phyloP scores from a whole-genome alignment of 306 rosid genomes.

The Corylus heterophylla region DNA sequence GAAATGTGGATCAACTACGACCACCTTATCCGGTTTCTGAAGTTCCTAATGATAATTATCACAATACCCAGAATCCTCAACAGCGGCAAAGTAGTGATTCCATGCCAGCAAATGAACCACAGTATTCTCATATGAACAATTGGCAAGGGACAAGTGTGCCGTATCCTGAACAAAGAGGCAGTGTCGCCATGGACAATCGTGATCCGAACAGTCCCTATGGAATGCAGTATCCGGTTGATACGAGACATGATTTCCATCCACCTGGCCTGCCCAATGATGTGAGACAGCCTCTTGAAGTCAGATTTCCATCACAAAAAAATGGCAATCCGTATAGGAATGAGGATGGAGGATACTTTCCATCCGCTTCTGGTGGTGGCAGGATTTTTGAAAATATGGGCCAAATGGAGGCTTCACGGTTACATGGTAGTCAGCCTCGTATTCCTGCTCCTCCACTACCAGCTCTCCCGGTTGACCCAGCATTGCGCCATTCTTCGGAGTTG shows the following conservation, averaged over 20 bases:
- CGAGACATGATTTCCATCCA: constrained; percentile 16
- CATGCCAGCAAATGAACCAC: constrained; percentile 17
- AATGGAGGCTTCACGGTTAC: constrained; percentile 46
- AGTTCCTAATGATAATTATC: constrained; percentile 2
- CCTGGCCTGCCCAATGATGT: background rate
- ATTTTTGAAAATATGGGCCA: constrained; percentile 33
- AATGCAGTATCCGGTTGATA: constrained; percentile 20
- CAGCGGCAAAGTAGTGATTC: constrained; percentile 11
- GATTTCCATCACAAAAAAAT: constrained; percentile 12
- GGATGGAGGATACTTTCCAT: constrained; percentile 32
- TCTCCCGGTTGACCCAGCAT: constrained; percentile 55
- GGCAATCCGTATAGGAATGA: constrained; percentile 18
- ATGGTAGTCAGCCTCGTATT: constrained; percentile 66
- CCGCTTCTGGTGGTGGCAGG: constrained; percentile 31
- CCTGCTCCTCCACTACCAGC: constrained; percentile 83
- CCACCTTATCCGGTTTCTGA: background rate
- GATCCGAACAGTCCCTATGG: constrained; percentile 29
- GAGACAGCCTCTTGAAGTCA: constrained; percentile 6
- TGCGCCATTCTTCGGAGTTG: constrained; percentile 28
- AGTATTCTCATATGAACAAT: constrained; percentile 13
- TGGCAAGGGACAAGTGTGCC: constrained; percentile 23
- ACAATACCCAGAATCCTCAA: constrained; percentile 6
- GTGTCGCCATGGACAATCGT: background rate
- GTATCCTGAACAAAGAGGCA: constrained; percentile 24
- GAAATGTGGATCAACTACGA: background rate